A percentile compares a stretch with the other conserved stretches of the same genome.
These are phyloP conservation scores for Penicillium soppii DNA, from an alignment of 495 filamentous ascomycete species.

Conservation along the genomic window DNA sequence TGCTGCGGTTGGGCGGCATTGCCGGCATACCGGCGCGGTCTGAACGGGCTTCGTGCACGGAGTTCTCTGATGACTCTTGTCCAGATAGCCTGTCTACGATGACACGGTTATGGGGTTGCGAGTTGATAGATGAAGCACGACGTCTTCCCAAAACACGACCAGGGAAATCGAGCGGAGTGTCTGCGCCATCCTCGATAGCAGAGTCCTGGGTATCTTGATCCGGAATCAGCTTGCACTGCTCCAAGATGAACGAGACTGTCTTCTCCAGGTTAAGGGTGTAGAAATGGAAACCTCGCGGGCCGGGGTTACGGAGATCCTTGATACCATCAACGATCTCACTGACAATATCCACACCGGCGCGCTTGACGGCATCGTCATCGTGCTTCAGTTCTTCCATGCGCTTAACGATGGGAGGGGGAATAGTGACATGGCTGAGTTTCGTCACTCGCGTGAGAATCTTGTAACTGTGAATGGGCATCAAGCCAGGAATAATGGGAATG, in stretches of 20 bases:
- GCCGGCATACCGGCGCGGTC: constrained; percentile 42
- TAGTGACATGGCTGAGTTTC: constrained; percentile 86
- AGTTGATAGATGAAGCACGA: constrained; percentile 53
- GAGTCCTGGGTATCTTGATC: constrained; percentile 30
- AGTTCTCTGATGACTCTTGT: constrained; percentile 37
- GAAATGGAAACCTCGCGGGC: constrained; percentile 86
- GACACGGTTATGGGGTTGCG: constrained; percentile 74
- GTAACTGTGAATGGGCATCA: constrained; percentile 98
- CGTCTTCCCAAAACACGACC: constrained; percentile 32
- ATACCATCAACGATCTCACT: constrained; percentile 51
- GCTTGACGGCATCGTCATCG: constrained; percentile 88
- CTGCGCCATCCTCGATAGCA: constrained; percentile 42
- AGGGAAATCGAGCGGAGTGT: constrained; percentile 34
- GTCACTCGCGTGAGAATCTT: constrained; percentile 91
- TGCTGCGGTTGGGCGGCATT: constrained; percentile 57
- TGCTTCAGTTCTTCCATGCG: constrained; percentile 77
- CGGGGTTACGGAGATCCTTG: constrained; percentile 56
- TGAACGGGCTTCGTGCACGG: constrained; percentile 56
- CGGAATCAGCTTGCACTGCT: constrained; percentile 80
- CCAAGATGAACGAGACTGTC: constrained; percentile 88
- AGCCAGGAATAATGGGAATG: constrained; percentile 87
- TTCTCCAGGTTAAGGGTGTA: constrained; percentile 98
- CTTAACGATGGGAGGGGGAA: constrained; percentile 67
- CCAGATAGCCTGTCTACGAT: constrained; percentile 61
- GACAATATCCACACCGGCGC: constrained; percentile 52